Conservation (phyloP, 73 alveolate genomes). For the Paramecium pentaurelia region DNA sequence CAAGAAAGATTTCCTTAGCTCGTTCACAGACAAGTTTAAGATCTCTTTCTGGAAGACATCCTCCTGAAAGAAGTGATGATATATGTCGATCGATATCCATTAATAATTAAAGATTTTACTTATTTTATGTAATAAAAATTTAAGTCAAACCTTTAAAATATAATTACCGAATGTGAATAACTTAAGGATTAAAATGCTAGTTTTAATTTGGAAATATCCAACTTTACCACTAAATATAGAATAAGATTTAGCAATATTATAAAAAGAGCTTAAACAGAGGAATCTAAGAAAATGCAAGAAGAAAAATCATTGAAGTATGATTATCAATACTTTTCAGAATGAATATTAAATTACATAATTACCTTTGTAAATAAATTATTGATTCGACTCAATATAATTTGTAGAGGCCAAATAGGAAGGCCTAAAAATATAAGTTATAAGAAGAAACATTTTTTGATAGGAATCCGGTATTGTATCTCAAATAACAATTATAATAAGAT, state of each 20-base stretch:
- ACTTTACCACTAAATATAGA: neutral
- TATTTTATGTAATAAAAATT: neutral
- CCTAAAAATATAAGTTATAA: neutral
- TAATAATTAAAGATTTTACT: neutral
- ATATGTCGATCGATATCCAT: conserved; percentile 44
- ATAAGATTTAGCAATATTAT: neutral
- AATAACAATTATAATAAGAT: neutral
- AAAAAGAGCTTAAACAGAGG: neutral
- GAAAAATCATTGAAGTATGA: neutral
- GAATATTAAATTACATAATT: conserved; percentile 1
- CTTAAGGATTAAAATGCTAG: neutral
- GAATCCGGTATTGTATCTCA: neutral
- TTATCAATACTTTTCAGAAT: neutral
- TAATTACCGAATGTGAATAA: neutral
- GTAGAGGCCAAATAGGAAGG: neutral
- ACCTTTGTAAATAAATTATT: neutral
- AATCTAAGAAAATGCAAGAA: neutral
- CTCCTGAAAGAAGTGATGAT: conserved; percentile 22
- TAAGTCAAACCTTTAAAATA: neutral
- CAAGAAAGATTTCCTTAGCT: conserved; percentile 74
- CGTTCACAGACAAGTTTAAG: conserved; percentile 70
- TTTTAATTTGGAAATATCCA: neutral
- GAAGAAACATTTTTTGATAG: conserved; percentile 22
- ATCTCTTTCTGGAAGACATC: conserved; percentile 75
- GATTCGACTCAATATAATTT: neutral